Conservation (phyloP, 148 eudicot species). For the Rhododendron henanense region DNA sequence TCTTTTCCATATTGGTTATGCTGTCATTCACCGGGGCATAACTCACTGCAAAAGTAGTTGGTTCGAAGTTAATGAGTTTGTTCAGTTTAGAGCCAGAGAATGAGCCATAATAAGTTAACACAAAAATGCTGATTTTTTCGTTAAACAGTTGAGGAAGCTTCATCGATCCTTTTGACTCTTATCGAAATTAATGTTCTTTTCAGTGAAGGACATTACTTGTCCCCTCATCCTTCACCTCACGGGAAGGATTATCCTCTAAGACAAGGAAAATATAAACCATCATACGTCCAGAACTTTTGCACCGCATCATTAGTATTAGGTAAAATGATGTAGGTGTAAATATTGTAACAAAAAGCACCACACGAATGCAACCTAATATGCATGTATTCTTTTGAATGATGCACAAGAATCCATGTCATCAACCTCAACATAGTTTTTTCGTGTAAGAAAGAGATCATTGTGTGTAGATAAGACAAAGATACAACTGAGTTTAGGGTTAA, state of each 20-base stretch:
- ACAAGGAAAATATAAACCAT: constrained; percentile 7
- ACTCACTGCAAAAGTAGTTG: not conserved
- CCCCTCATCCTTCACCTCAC: not conserved
- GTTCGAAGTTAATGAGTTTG: not conserved
- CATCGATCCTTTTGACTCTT: not conserved
- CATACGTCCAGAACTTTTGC: not conserved
- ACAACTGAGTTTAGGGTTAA: not conserved
- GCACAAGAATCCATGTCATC: not conserved
- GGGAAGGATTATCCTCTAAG: not conserved
- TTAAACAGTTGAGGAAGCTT: not conserved
- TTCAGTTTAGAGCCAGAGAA: constrained; percentile 1
- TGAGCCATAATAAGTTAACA: not conserved
- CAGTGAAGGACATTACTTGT: not conserved
- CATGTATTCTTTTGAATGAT: not conserved
- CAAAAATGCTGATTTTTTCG: not conserved
- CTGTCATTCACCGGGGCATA: not conserved
- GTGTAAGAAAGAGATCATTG: not conserved
- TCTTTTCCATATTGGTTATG: not conserved
- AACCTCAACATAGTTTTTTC: not conserved
- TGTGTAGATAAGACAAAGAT: not conserved
- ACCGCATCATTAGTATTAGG: not conserved
- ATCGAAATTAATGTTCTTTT: not conserved
- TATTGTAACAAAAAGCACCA: not conserved
- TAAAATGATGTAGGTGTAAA: not conserved
- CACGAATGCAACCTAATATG: not conserved